Base-by-base conservation (phyloP, 2,329 filamentous ascomycete species). In the Niveomyces coronatus region DNA sequence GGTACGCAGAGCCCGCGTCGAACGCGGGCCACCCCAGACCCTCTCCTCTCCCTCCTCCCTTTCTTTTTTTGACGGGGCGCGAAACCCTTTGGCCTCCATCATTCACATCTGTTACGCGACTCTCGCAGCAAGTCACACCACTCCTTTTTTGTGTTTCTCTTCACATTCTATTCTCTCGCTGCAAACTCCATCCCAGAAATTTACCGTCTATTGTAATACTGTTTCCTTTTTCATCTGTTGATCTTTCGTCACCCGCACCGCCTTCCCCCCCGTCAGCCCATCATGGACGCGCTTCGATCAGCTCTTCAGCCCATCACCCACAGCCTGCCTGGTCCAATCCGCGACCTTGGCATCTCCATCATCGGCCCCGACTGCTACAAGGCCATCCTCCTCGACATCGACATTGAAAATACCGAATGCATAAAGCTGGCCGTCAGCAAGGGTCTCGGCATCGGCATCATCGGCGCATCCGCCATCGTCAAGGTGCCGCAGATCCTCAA, bases 401-500 rank as follows among this genome's bases (percentile, higher is more conserved):
- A 94, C 64, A 69, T 82, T 52, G 74, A 77, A 46, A 76, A 86
- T 53, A 72, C 75, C 5, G 77, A 75, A 42, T 98, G 91, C 69
- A 65, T 94, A 52, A 91, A 91, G 57, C 78, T 95, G 36, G 88
- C 79, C 49, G 74, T 96, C 55, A 93, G 85, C 54, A 98, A 98
- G 67, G 86, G 74, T 3, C 79, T 98, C 13, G 89, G 91, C 41
- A 81, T 96, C 50, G 91, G 80, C 58, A 98, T 98, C 63, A 87
- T 98, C 55, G 82, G 74, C 49, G 86, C 87, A 37, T 88, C 84
- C 19, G 80, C 85, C 39, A 78, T 96, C 51, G 88, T 98, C 68
- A 98, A 98, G 67, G 79, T 98, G 18, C 91, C 91, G 0, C 91
- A 98, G 68, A 89, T 98, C 56, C 62, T 95, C 60, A 98, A 98